Conservation (phyloP, 441 rosid species). For the Viola pubescens region DNA sequence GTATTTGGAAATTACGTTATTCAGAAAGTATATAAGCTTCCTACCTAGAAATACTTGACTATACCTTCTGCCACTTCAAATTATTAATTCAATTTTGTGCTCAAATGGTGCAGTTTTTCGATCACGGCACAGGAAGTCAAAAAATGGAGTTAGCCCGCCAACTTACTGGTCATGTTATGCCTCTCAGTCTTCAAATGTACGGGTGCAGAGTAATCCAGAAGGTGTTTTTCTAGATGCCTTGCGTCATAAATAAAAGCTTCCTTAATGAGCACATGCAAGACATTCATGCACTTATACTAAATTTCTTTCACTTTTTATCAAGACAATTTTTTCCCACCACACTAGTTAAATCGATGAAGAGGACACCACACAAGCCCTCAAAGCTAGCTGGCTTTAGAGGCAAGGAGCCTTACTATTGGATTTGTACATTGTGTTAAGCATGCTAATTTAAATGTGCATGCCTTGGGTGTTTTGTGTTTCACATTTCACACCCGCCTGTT, state of each 20-base stretch:
- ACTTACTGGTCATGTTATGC: slow-evolving; percentile 72
- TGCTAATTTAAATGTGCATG: too few relatives aligned
- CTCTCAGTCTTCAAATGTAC: slow-evolving; percentile 92
- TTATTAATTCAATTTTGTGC: slow-evolving; percentile 18
- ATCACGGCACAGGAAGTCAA: slow-evolving; percentile 76
- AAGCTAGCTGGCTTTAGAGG: too few relatives aligned
- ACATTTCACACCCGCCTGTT: too few relatives aligned
- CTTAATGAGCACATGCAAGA: background rate
- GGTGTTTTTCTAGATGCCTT: slow-evolving; percentile 33
- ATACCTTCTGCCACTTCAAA: background rate
- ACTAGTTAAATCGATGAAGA: too few relatives aligned
- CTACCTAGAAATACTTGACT: slow-evolving; percentile 12
- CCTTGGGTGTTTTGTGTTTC: too few relatives aligned
- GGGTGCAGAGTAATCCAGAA: slow-evolving; percentile 98
- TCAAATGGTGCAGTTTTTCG: slow-evolving; percentile 60
- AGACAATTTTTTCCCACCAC: too few relatives aligned
- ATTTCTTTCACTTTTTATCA: background rate
- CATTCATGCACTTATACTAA: background rate
- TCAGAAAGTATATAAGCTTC: slow-evolving; percentile 61
- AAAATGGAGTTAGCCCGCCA: slow-evolving; percentile 71
- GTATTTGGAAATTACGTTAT: slow-evolving; percentile 95
- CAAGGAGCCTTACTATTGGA: too few relatives aligned
- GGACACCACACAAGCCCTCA: too few relatives aligned
- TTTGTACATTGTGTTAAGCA: too few relatives aligned
- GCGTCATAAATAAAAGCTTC: background rate